Base-by-base conservation (phyloP, 73 alveolate species). In the Tetrahymena malaccensis region DNA sequence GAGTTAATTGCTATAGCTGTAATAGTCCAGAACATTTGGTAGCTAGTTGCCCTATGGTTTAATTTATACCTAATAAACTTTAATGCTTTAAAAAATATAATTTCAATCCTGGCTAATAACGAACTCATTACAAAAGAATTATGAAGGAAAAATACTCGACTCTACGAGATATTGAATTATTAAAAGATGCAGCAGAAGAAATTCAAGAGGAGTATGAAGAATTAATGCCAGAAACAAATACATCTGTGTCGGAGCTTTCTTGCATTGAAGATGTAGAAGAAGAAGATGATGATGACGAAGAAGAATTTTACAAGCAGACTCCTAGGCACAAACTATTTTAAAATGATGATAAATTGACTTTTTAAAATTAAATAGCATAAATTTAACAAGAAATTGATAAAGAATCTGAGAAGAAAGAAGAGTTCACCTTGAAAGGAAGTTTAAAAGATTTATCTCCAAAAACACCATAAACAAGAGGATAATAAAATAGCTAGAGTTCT, bases 1-100 rank as follows among this genome's bases (percentile, higher is more conserved):
- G 96, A 33, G 34, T 94, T 12, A 94, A 50, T 22, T 94, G 96
- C 22, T 94, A 25, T 50, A 57, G 96, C 25, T 94, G 96, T 34
- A 43, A 33, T 21, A 27, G 94, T 10, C 19, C 96, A 5, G 85
- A 94, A 12, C 96, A 94, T 11, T 94, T 94, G 3, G 35, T 94
- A 11, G 34, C 33, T 13, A 35, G 93, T 31, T 94, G 96, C 35
- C 94, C 85, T 34, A 94, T 57, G 85, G 85, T 94, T 43, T 43
- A 94, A 35, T 94, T 57, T 50, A 33, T 57, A 27, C 96, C 96
- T 13, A 94, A 94, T 33, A 94, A 94, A 94, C 43, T 57, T 16
- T 35, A 94, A 50, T 37, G 85, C 38, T 55, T 43, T 35, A 94
- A 85, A n/a, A 16, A 50, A 55, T 94, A 17, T 33, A 57, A 84